Conservation (phyloP, 306 rosid genomes). For the Parietaria judaica region DNA sequence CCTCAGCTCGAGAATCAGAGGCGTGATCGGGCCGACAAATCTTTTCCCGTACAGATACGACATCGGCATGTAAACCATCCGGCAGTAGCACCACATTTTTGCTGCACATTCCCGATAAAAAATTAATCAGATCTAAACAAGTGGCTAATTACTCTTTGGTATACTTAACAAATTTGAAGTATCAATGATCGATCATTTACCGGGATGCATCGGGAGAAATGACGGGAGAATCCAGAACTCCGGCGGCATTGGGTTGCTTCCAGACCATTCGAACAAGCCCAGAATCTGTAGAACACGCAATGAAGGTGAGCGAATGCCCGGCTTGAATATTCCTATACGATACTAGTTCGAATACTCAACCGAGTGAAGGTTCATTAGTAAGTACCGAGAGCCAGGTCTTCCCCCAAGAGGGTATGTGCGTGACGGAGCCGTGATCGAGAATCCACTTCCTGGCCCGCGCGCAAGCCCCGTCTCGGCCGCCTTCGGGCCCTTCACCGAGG, state of each 20-base stretch:
- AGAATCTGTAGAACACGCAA: constrained; percentile 28
- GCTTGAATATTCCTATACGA: background rate
- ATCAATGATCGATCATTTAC: constrained; percentile 6
- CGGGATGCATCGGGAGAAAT: constrained; percentile 70
- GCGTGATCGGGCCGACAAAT: constrained; percentile 8
- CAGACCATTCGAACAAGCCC: constrained; percentile 62
- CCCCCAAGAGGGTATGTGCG: constrained; percentile 30
- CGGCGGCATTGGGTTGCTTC: constrained; percentile 76
- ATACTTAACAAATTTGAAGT: background rate
- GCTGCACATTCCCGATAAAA: constrained; percentile 26
- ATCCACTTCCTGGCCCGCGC: constrained; percentile 64
- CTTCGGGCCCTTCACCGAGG: constrained; percentile 27
- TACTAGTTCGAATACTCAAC: no score
- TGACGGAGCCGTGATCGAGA: constrained; percentile 51
- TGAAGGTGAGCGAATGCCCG: no score
- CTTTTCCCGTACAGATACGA: constrained; percentile 3
- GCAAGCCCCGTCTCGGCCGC: constrained; percentile 48
- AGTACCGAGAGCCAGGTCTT: constrained; percentile 64
- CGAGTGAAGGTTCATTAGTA: background rate
- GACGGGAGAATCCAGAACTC: constrained; percentile 82
- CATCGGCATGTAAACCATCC: constrained; percentile 30
- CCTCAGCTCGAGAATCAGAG: constrained; percentile 20
- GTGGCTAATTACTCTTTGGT: background rate
- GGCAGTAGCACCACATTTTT: constrained; percentile 68
- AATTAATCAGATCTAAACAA: background rate